Evolutionary conservation across 352 stramenopile genomes (phyloP), one percentile per base, ranked within the genome.

Genomic region (Thraustochytrium sp.): DNA sequence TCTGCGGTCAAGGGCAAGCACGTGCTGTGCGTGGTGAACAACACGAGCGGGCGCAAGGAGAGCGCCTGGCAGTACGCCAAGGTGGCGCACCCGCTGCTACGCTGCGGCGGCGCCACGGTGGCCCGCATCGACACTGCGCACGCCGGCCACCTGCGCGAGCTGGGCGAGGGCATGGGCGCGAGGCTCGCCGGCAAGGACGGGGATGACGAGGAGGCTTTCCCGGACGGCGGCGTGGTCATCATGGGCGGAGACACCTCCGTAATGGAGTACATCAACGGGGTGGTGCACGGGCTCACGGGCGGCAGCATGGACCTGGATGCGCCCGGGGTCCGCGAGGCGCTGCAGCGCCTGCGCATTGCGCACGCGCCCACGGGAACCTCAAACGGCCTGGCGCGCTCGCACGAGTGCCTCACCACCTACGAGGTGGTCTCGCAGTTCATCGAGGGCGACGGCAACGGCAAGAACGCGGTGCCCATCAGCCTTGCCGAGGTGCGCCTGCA

Each of bases 171-270:
- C 5, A 61, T 63, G 68, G 68, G 18, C 31, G 26, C 26, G 13
- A 72, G 23, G 53, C 53, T 38, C 29, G 38, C 31, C 16, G 68
- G 54, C 26, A 5, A 63, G 54, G 54, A 63, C 26, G n/a, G 1
- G 13, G 59, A 31, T n/a, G 59, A 72, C 40, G 31, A 72, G 59
- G 2, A 72, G 21, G 59, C 59, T 31, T 72, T 72, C 46, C 59
- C 59, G 13, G 68, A 37, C 16, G 68, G 36, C 18, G 44, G 42
- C 29, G 2, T 68, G 16, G 44, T 80, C 26, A 31, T 80, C 37
- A 55, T 80, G 26, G 68, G 68, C 48, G 68, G 68, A 16, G 68
- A 80, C 34, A 44, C 44, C 5, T 72, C 68, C 9, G 26, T 80
- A 11, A 36, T 46, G 26, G 68, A 80, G 53, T 68, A 75, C 26